Conservation (phyloP, 1,284 basidiomycete genomes). For the Leccinum solheimii region DNA sequence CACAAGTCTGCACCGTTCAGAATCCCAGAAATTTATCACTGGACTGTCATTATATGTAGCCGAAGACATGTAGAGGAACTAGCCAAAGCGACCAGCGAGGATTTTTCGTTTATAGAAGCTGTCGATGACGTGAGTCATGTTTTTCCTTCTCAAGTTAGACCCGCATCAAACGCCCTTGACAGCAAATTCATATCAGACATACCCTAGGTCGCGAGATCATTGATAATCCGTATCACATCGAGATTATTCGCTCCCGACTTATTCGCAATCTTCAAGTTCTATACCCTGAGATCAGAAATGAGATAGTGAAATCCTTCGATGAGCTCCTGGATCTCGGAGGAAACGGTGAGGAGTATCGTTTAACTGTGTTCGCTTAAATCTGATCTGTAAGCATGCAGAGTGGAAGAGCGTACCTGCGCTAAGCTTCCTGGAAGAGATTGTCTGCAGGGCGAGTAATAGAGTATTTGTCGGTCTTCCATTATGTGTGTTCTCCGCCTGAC, state of each 20-base stretch:
- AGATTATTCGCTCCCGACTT: conserved; percentile 28
- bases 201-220: conserved; percentile 29
- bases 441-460: conserved; percentile 38
- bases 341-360: conserved; percentile 13
- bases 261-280: conserved; percentile 32
- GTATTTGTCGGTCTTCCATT: conserved; percentile 43
- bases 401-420: conserved; percentile 32
- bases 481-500: conserved; percentile 30
- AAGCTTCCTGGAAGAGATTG: conserved; percentile 21
- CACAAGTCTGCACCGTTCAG: conserved; percentile 40
- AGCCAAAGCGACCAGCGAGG: conserved; percentile 39
- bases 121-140: conserved; percentile 33
- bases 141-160: background rate
- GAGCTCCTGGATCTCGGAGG: conserved; percentile 21
- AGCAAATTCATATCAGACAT: conserved; percentile 27
- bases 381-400: conserved; percentile 21
- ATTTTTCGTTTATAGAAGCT: conserved; percentile 39
- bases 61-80: conserved; percentile 44
- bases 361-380: background rate
- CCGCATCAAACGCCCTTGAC: background rate
- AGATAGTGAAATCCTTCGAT: conserved; percentile 34
- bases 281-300: conserved; percentile 34
- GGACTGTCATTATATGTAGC: conserved; percentile 42
- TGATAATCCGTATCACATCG: conserved; percentile 31
- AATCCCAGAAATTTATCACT: conserved; percentile 38